Evolutionary conservation across 805 yeast species (phyloP).

Genomic region (Suhomyces xylopsoci): DNA sequence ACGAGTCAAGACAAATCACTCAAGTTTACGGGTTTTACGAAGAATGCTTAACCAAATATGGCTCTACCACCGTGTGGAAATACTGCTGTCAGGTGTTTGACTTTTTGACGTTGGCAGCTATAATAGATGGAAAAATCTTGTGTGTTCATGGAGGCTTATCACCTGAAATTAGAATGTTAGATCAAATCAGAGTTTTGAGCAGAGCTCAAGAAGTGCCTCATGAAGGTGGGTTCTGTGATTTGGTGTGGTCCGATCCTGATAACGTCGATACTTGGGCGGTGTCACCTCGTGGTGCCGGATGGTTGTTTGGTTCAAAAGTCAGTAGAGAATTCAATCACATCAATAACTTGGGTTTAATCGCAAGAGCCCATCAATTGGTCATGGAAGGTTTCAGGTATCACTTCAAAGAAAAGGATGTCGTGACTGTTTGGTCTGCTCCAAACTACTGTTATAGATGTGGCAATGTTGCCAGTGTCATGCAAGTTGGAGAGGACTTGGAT

Average conservation of each 20-base stretch:
- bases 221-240: conserved; percentile 97
- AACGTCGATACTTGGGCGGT: conserved; percentile 98
- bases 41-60: conserved; percentile 90
- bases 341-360: conserved; percentile 81
- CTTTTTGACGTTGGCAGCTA: conserved; percentile 89
- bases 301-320: conserved; percentile 93
- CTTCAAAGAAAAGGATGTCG: conserved; percentile 93
- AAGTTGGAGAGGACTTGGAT: conserved; percentile 78
- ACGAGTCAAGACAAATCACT: conserved; percentile 96
- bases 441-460: conserved; percentile 97
- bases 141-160: conserved; percentile 98
- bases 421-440: conserved; percentile 98
- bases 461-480: conserved; percentile 97
- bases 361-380: conserved; percentile 96
- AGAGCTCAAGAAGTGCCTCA: conserved; percentile 99
- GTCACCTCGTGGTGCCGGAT: conserved; percentile 97
- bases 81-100: conserved; percentile 96
- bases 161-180: conserved; percentile 96
- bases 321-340: conserved; percentile 96
- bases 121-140: conserved; percentile 87
- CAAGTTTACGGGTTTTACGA: conserved; percentile 98
- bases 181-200: conserved; percentile 89
- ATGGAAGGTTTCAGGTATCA: conserved; percentile 98
- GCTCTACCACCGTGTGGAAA: conserved; percentile 93
- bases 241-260: conserved; percentile 98